phyloP scores from a whole-genome alignment of 2,329 filamentous ascomycete genomes.

The Monosporascus sp. region DNA sequence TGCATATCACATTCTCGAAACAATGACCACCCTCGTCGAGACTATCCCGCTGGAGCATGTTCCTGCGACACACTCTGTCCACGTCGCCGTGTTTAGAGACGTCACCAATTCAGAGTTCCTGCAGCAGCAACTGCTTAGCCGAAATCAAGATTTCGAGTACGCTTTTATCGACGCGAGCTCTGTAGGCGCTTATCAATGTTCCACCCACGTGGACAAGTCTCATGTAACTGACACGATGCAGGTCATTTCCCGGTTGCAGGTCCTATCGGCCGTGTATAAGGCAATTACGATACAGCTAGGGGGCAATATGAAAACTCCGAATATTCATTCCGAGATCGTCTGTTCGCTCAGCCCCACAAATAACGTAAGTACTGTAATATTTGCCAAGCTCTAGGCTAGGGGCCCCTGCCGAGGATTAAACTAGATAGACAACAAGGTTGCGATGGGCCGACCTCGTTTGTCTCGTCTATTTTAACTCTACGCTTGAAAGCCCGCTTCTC shows the following conservation, averaged over 20 bases:
- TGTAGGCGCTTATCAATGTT: conserved; percentile 50
- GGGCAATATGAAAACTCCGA: conserved; percentile 66
- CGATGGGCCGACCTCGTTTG: no score
- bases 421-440: no score
- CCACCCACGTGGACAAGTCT: neutral
- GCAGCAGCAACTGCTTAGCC: conserved; percentile 75
- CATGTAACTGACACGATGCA: conserved; percentile 24
- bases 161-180: conserved; percentile 83
- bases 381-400: neutral
- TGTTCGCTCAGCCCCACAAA: conserved; percentile 74
- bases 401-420: no score
- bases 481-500: no score
- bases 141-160: conserved; percentile 85
- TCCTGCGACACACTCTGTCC: conserved; percentile 59
- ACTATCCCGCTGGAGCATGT: conserved; percentile 71
- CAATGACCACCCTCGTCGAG: conserved; percentile 39
- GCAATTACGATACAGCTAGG: conserved; percentile 63
- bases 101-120: conserved; percentile 74
- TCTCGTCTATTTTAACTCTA: no score
- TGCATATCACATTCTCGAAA: neutral
- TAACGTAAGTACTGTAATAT: conserved; percentile 51
- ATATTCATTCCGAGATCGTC: conserved; percentile 86
- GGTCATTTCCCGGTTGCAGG: conserved; percentile 67
- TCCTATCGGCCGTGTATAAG: conserved; percentile 70
- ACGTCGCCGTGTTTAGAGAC: conserved; percentile 69